Evolutionary conservation across 345 rosid species (phyloP), one percentile per base, ranked within the genome.

Genomic region (Brassica rapa): DNA sequence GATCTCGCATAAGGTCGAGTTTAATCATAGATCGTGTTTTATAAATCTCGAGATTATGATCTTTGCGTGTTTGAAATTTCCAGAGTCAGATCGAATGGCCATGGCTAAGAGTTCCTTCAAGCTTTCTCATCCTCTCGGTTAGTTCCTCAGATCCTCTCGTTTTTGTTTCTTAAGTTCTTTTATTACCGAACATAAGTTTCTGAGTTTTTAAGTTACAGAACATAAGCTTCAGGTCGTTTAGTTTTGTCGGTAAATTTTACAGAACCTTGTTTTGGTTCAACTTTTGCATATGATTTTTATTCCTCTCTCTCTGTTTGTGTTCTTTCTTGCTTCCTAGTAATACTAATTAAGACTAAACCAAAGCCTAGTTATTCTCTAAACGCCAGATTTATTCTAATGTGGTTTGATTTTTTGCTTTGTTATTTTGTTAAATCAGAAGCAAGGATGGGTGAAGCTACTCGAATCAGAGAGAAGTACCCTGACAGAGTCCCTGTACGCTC

Each of bases 21-120:
- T 68, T 69, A 2, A 61, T 63, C 23, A 35, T 5, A 14, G 71
- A 62, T 77, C 32, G 59, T 53, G 75, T 59, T 46, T 21, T 66
- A 37, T 39, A 21, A n/a, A 32, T 51, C 1, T 43, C 23, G 11
- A 29, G 60, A 67, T 61, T 30, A 71, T 72, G 77, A 78, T 78
- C n/a, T 78, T 72, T 66, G 62, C 68, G 16, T 78, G 81, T 11
- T 78, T 78, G 68, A 78, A 72, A 43, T 64, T 56, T 32, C 69
- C 73, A 80, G 83, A 75, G 3, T 30, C 68, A 8, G 10, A 75
- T 80, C 76, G 80, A 75, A 56, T 64, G 64, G 71, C 83, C 80
- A 93, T 93, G 98, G 88, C 96, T 21, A 89, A 86, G 85, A 89
- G 88, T 79, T 89, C 93, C 60, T 89, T 93, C 88, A 93, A 88